Evolutionary conservation across 371 early-diverging fungal species (phyloP), one percentile per base, ranked within the genome.

Genomic region (Parasitella parasitica): DNA sequence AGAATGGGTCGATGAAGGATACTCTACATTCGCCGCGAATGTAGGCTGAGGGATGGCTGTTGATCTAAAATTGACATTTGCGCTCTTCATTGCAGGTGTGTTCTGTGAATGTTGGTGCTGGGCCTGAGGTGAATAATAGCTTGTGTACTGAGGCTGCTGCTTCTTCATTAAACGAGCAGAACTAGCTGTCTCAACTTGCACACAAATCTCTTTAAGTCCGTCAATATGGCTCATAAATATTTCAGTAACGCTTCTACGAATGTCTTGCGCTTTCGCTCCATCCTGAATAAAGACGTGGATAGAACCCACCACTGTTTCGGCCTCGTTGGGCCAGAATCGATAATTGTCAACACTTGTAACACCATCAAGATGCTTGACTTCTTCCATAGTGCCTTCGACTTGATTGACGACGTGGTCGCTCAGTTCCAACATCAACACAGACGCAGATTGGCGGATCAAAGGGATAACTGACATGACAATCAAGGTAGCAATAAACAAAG

Each of bases 381-480:
- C 79, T 7, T 80, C 67, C 7, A 87, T 59, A 5, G 84, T 81
- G 35, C 80, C 81, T 35, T 84, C 81, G 7, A 85, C 78, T 51
- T 73, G 72, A 54, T 74, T 75, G 20, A 80, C 77, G 13, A 73
- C 66, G 6, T 75, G 30, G 46, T 82, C 84, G 9, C 80, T 75
- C 4, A 86, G 68, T 55, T 81, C 74, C 16, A 88, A 65, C 85
- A 88, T 81, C 57, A 89, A 58, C 0, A 88, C 80, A 11, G 81
- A 67, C 2, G 87, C 85, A 4, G 92, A 89, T 54, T 85, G 80
- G 35, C 80, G 80, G 48, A 97, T 89, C 16, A 97, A 78, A 0
- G 98, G 97, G 49, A 93, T 84, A 2, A 94, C 93, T 32, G 89
- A 89, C 62, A 88, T 70, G 57, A 96, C 89, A 37, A 95, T 97